Evolutionary conservation across 2,329 filamentous ascomycete genomes (phyloP).

Genomic region (Orbilia javanica): DNA sequence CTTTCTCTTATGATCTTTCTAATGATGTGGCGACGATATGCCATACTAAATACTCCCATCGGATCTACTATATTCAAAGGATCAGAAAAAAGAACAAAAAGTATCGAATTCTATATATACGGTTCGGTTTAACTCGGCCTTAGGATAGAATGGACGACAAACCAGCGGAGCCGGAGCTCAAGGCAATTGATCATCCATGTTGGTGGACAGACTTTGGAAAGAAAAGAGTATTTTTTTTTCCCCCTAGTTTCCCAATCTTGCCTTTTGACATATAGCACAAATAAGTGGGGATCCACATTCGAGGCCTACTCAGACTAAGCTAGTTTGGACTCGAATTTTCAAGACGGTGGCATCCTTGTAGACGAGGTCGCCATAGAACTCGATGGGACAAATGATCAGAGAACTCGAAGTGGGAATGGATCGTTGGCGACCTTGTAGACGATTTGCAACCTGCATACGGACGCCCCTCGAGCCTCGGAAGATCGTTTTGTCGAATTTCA

Average conservation of each 20-base stretch:
- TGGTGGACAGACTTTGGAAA: constrained; percentile 28
- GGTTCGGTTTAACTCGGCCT: constrained; percentile 57
- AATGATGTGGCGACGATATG: constrained; percentile 5
- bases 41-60: constrained; percentile 19
- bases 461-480: constrained; percentile 47
- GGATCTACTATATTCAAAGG: constrained; percentile 55
- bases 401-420: constrained; percentile 53
- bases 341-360: constrained; percentile 43
- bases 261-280: constrained; percentile 50
- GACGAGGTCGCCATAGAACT: constrained; percentile 50
- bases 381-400: constrained; percentile 43
- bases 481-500: constrained; percentile 42
- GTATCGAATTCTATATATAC: constrained; percentile 15
- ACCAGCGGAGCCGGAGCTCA: constrained; percentile 58
- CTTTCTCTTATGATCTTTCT: not conserved
- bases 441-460: constrained; percentile 54
- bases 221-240: constrained; percentile 23
- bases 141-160: constrained; percentile 20
- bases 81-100: constrained; percentile 12
- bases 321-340: constrained; percentile 28
- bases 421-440: constrained; percentile 42
- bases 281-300: constrained; percentile 46
- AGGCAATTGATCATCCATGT: constrained; percentile 55
- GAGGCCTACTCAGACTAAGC: constrained; percentile 33
- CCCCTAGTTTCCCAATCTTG: constrained; percentile 58